Base-by-base conservation (phyloP, 768 basidiomycete genomes). In the Amanita rimosa region DNA sequence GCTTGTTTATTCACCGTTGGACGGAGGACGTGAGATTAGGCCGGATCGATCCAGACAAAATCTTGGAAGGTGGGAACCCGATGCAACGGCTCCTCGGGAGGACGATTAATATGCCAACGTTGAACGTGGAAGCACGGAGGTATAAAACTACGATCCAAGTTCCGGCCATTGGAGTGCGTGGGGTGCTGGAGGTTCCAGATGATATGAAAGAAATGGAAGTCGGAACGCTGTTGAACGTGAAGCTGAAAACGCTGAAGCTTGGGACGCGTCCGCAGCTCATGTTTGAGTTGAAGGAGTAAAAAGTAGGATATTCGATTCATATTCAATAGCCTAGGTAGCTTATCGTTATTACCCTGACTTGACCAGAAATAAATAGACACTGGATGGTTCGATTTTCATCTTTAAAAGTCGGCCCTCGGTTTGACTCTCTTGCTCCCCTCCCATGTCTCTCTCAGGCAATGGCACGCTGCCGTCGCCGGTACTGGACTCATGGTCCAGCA, bases 401-500 rank as follows among this genome's bases (percentile, higher is more conserved):
- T 42, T 42, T 50, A 46, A 50, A 52, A 55, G 53, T 57, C 27
- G 16, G 35, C 36, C 14, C 16, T 36, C 46, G 40, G 17, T 49
- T 35, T 44, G 26, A 19, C 49, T 44, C 36, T 42, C 36, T 31
- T n/a, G 36, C 45, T 19, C 31, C 47, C 44, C 34, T 54, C 54
- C 56, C 62, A 71, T 71, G 69, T 68, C 69, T 44, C 63, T 64
- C 60, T 53, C 58, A 54, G 53, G 24, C 38, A 49, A 49, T 19
- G 48, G 40, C 40, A 31, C 47, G 26, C 38, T 41, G 38, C 39
- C 64, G 70, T 1, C 67, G 38, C 66, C 72, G 22, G 51, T 65
- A 54, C 55, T 61, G 10, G 70, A 74, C 53, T 63, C 59, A 22
- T 76, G 73, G 73, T 64, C 70, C 3, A 67, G 67, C 41, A 73